Base-by-base conservation (phyloP, 2,329 filamentous ascomycete genomes). In the Cladosporium halotolerans region DNA sequence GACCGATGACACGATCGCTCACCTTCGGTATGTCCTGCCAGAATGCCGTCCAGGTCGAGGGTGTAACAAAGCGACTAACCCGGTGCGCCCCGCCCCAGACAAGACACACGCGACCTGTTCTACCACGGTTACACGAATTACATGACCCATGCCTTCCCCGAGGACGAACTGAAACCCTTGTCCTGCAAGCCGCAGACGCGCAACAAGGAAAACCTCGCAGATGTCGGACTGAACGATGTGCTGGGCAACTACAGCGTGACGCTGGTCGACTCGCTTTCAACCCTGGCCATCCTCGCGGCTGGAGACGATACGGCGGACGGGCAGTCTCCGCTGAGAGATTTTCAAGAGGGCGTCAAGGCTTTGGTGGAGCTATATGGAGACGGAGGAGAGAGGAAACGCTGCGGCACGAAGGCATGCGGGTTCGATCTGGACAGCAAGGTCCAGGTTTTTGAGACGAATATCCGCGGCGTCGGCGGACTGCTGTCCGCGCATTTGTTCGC, bases 401-500 rank as follows among this genome's bases (percentile, higher is more conserved):
- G 81, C 64, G 92, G 92, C 3, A 76, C 79, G 54, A 79, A 89
- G 58, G 84, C 84, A 3, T 80, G 83, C 52, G 93, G 90, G 0
- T 99, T 99, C 64, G 89, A 99, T 69, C 76, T 96, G 39, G 92
- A 99, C 71, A 96, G 91, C 74, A 99, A 97, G 72, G 93, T 99
- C 2, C 92, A 99, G 72, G 89, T 99, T 38, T 99, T 99, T 66
- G 93, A 99, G 74, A 97, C 92, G 0, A 92, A 96, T 34, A 99
- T 99, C 62, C 81, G 93, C 55, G 93, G 92, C 13, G 81, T 95
- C 43, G 93, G 93, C 11, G 93, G 93, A 0, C 75, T 99, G 53
- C 73, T 99, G 59, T 96, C 91, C 65, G 90, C 92, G 2, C 93
- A 99, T 72, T 74, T 96, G 40, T 99, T 99, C 68, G 92, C 93